Evolutionary conservation across 768 basidiomycete genomes (phyloP).

Genomic region (Russula olivacea): DNA sequence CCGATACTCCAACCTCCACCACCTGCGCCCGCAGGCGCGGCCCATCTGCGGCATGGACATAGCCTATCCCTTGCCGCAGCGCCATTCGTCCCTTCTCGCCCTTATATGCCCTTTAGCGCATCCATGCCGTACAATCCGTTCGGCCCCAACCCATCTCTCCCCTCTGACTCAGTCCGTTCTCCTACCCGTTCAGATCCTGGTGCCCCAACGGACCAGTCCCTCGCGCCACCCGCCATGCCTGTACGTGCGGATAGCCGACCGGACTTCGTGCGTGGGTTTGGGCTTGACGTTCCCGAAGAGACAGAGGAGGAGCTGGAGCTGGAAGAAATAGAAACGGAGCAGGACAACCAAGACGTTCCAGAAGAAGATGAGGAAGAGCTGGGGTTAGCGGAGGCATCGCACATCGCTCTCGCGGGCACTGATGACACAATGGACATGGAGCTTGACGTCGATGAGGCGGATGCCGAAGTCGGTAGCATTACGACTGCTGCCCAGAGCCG

Average conservation of each 20-base stretch:
- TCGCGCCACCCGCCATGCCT: conserved; percentile 38
- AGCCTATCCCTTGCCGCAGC: conserved; percentile 67
- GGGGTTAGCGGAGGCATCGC: conserved; percentile 17
- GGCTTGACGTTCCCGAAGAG: conserved; percentile 72
- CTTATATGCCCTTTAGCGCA: conserved; percentile 32
- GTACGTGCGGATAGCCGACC: conserved; percentile 49
- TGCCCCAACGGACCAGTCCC: conserved; percentile 43
- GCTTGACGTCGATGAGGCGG: conserved; percentile 31
- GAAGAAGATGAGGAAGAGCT: conserved; percentile 25
- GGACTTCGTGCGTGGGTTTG: conserved; percentile 76
- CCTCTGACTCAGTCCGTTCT: conserved; percentile 37
- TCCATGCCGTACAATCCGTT: conserved; percentile 56
- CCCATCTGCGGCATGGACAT: conserved; percentile 62
- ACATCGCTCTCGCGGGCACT: conserved; percentile 10
- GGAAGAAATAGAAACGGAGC: conserved; percentile 23
- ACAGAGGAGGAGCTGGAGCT: conserved; percentile 50
- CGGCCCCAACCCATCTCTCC: conserved; percentile 49
- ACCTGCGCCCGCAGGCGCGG: conserved; percentile 29
- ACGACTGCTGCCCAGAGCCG: conserved; percentile 47
- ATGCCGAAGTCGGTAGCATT: conserved; percentile 37
- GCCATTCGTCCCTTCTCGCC: conserved; percentile 39
- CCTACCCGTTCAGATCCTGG: conserved; percentile 50
- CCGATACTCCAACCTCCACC: conserved; percentile 31
- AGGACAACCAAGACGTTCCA: conserved; percentile 24
- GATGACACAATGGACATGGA: conserved; percentile 26